Evolutionary conservation across 176 grass and related monocot species (phyloP).

Genomic region (Ampelocalamus luodianensis): DNA sequence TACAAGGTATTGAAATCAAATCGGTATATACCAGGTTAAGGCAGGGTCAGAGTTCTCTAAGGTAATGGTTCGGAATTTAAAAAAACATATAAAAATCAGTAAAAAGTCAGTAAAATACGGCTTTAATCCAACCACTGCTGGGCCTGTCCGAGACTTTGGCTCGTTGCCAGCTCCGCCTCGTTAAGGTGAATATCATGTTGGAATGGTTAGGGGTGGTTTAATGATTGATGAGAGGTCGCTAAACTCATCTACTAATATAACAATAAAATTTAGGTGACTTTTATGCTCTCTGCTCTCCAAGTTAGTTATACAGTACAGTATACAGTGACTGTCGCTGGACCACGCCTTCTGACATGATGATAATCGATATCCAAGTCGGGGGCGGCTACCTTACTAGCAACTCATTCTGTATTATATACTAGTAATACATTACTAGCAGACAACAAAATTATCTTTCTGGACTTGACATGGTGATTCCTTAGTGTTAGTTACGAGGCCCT

Average conservation of each 20-base stretch:
- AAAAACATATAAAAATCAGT: too few species aligned
- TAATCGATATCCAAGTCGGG: constrained; percentile 17
- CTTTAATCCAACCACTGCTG: too few species aligned
- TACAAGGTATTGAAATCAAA: background rate
- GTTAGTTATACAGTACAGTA: constrained; percentile 22
- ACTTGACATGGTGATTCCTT: background rate
- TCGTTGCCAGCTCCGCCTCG: too few species aligned
- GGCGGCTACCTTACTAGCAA: constrained; percentile 18
- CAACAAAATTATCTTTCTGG: background rate
- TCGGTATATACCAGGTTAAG: too few species aligned
- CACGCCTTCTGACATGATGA: background rate
- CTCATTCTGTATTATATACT: background rate
- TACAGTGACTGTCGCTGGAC: background rate
- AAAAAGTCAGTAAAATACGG: too few species aligned
- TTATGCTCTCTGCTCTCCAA: background rate
- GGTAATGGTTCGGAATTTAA: too few species aligned
- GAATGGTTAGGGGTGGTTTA: background rate
- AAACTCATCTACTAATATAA: constrained; percentile 10
- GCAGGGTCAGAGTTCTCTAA: too few species aligned
- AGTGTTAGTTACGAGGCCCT: background rate
- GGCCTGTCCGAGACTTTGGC: too few species aligned
- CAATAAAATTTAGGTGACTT: background rate
- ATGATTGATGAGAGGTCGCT: constrained; percentile 28
- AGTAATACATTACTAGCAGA: background rate
- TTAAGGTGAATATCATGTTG: background rate